Base-by-base conservation (phyloP, 1,284 basidiomycete species). In the Ceratobasidium sp. region DNA sequence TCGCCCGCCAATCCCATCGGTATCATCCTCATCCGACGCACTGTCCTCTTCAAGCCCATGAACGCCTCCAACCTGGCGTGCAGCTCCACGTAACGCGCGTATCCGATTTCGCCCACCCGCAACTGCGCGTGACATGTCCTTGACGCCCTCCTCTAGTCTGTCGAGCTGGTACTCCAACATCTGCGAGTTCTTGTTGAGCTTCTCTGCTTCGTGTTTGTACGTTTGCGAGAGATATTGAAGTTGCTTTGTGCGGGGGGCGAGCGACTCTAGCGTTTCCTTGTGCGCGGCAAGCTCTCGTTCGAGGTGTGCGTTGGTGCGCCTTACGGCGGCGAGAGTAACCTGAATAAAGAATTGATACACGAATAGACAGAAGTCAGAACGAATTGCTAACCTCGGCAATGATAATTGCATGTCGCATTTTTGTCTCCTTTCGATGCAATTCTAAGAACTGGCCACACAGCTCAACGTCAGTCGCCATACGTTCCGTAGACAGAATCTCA, bases 121-220 rank as follows among this genome's bases (percentile, higher is more conserved):
- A 29, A 73, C 72, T 2, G 72, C 50, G 24, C 72, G 72, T 7
- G 72, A 44, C 72, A 73, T 73, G 33, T 73, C 64, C n/a, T 69
- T 67, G 19, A 72, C 69, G 14, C 75, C 72, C 27, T 73, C 73
- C 33, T 75, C 69, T 14, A 78, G 67, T 45, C 65, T 65, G 36
- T 75, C 57, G 9, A 78, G 72, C 50, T 76, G 77, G 56, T 78
- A 78, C 44, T 76, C 62, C n/a, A 75, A 45, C 60, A 74, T 73
- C 33, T 73, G 50, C 5, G 69, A 76, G n/a, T 54, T 64, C 36
- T 72, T 65, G 24, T 63, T 48, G 22, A 78, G 44, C 31, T 74
- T 60, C 15, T 78, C 72, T 15, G 74, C 73, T 17, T 75, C 74
- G 19, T 29, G 27, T 8, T 56, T 41, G 19, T 71, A 67, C 44